Percentiles rank a stretch among this genome's conserved stretches.
phyloP scores from a whole-genome alignment of 2,329 filamentous ascomycete species.

The Periconia digitata region DNA sequence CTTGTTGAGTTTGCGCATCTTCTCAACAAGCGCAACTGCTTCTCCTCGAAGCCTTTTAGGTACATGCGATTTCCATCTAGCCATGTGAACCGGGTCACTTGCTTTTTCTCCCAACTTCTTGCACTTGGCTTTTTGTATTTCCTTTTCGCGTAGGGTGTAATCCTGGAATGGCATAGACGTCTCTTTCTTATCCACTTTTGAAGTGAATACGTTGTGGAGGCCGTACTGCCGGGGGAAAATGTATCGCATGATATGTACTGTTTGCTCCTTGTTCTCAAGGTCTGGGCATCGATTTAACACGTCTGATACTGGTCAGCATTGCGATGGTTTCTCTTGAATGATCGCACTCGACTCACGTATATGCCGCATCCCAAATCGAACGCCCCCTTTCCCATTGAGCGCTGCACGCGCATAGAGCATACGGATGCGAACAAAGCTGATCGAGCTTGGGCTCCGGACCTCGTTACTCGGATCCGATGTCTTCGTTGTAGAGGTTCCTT shows the following conservation, averaged over 20 bases:
- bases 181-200: conserved; percentile 62
- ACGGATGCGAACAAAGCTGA: conserved; percentile 76
- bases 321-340: conserved; percentile 1
- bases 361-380: conserved; percentile 75
- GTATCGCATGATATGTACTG: conserved; percentile 79
- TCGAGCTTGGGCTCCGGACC: conserved; percentile 53
- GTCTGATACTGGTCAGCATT: conserved; percentile 54
- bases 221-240: conserved; percentile 90
- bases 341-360: conserved; percentile 65
- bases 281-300: conserved; percentile 72
- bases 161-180: conserved; percentile 78
- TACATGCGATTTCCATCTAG: conserved; percentile 44
- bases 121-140: conserved; percentile 58
- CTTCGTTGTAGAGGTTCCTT: conserved; percentile 1
- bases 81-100: conserved; percentile 17
- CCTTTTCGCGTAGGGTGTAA: conserved; percentile 81
- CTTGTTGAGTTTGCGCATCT: conserved; percentile 69
- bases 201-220: conserved; percentile 90
- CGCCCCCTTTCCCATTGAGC: conserved; percentile 66
- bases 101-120: conserved; percentile 18
- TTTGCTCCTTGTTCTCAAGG: conserved; percentile 54
- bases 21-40: conserved; percentile 61
- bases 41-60: conserved; percentile 71
- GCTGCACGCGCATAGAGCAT: conserved; percentile 83
- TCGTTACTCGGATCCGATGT: conserved; percentile 5